A percentile compares a stretch with the other conserved stretches of the same genome.
Evolutionary conservation across 2,329 filamentous ascomycete genomes (phyloP).

Genomic region (Pseudopithomyces maydicus): DNA sequence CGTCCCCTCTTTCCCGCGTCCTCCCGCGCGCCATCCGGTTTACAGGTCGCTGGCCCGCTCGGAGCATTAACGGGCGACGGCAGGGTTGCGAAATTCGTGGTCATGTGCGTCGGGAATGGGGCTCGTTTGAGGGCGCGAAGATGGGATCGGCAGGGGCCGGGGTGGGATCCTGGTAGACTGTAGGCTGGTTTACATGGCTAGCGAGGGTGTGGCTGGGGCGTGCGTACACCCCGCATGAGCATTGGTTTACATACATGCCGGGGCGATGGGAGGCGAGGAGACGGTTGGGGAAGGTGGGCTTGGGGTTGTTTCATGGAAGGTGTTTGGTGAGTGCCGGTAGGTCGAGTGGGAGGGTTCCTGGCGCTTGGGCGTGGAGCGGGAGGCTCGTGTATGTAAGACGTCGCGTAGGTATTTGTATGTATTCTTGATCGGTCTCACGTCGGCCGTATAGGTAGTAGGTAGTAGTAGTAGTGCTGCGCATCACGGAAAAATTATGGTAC

Average conservation of each 20-base stretch:
- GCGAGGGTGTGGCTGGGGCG: constrained; percentile 11
- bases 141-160: neutral
- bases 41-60: neutral
- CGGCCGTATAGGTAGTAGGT: too few species aligned
- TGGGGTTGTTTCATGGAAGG: neutral
- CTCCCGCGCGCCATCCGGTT: neutral
- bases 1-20: neutral
- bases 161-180: neutral
- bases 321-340: neutral
- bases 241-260: constrained; percentile 17
- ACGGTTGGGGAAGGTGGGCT: constrained; percentile 10
- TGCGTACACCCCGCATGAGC: constrained; percentile 8
- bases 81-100: too few species aligned
- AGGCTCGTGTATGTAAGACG: too few species aligned
- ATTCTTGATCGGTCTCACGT: too few species aligned
- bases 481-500: too few species aligned
- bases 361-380: constrained; percentile 13
- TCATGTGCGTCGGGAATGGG: constrained; percentile 4
- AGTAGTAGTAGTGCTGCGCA: too few species aligned
- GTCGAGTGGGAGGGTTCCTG: neutral
- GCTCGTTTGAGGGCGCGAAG: neutral
- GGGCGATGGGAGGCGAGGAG: neutral
- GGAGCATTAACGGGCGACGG: neutral
- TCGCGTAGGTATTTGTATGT: too few species aligned
- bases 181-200: neutral